Base-by-base conservation (phyloP, 2,329 filamentous ascomycete species). In the Apiospora aurea region DNA sequence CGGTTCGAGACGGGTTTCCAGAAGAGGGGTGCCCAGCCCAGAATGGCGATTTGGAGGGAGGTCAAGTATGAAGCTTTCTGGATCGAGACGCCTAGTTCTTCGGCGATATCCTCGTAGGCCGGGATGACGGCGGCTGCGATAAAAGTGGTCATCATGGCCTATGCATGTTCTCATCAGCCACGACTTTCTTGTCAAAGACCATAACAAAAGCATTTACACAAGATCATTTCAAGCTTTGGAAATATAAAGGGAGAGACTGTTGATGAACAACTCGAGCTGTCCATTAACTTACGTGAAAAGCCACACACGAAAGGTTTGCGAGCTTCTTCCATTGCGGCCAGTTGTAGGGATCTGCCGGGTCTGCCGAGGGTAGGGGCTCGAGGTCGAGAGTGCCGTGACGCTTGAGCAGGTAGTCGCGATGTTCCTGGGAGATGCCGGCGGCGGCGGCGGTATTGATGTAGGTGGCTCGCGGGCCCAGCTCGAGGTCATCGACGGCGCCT, bases 311-410 rank as follows among this genome's bases (percentile, higher is more conserved):
- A 0, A 91, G 79, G 72, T 90, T 89, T 70, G 81, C 71, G 0
- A 82, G 77, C 84, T 89, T 90, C 86, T 88, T 87, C 83, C 85
- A 86, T 38, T 75, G 77, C 2, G 86, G 83, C 87, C 87, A 89
- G 73, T 90, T 89, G 77, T 87, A 88, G 0, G 87, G 88, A 76
- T 89, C 87, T 2, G 84, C 85, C 71, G 85, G 83, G 47, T 82
- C 82, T 75, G 83, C 82, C 44, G 82, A 82, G 1, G 88, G 88
- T 18, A 89, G 77, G 1, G 88, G 88, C 67, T 88, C 85, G 4
- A 89, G 82, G 26, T 88, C 83, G 34, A 88, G 76, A 0, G 86
- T 89, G 68, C 87, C 87, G 82, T 89, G 87, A 71, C 84, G 82
- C 43, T 82, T 75, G 14, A 89, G 77, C 6, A 90, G 81, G 77